A percentile compares a stretch with the other conserved stretches of the same genome.
phyloP scores from a whole-genome alignment of 2,329 filamentous ascomycete genomes.

The Ceratocystis ficicola region DNA sequence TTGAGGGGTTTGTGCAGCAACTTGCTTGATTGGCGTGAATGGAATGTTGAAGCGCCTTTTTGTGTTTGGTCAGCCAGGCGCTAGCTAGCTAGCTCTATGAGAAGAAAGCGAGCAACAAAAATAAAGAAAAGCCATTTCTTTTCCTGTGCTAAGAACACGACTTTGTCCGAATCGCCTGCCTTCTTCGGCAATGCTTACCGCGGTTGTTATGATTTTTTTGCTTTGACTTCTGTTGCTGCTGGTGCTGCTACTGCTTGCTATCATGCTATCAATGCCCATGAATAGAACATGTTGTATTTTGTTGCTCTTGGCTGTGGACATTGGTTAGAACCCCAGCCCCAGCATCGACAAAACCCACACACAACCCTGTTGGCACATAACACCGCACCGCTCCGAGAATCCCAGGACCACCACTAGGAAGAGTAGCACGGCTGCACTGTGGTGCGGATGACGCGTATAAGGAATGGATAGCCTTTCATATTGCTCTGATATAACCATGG shows the following conservation, averaged over 20 bases:
- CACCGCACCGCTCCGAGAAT: background rate
- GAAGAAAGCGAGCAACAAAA: background rate
- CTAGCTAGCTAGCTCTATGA: background rate
- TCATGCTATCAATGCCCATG: background rate
- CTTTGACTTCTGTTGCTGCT: background rate
- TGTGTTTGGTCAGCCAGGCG: background rate
- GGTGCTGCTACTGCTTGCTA: background rate
- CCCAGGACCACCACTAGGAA: background rate
- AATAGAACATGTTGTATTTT: background rate
- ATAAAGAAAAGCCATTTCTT: background rate
- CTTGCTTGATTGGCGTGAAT: conserved; percentile 21
- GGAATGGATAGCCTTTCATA: background rate
- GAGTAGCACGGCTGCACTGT: background rate
- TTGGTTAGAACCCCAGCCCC: background rate
- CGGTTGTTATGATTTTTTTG: background rate
- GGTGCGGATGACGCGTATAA: background rate
- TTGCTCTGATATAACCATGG: conserved; percentile 5
- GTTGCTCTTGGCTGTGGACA: background rate
- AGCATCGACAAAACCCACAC: background rate
- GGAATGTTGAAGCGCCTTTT: conserved; percentile 22
- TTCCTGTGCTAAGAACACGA: background rate
- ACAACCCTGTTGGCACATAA: conserved; percentile 6
- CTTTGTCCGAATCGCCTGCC: background rate
- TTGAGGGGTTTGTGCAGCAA: conserved; percentile 13
- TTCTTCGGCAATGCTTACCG: background rate